These are phyloP conservation scores for Solanum stenotomum DNA, from an alignment of 257 asterid genomes.

Conservation along the genomic window DNA sequence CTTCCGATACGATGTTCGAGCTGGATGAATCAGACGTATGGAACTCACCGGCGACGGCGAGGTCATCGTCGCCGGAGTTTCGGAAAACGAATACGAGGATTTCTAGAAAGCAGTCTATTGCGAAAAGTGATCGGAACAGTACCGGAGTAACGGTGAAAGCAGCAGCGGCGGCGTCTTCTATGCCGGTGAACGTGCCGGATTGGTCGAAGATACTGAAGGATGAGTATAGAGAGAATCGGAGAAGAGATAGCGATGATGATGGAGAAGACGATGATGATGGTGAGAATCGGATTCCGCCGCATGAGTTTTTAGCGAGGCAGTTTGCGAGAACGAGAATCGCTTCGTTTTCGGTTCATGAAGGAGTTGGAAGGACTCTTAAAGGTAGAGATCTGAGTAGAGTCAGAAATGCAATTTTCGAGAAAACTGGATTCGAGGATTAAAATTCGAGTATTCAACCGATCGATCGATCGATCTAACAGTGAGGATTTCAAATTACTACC, in stretches of 20 bases:
- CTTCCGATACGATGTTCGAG: conserved; percentile 39
- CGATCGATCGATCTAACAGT: neutral
- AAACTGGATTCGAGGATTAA: conserved; percentile 69
- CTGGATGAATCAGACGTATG: conserved; percentile 85
- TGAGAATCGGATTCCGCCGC: conserved; percentile 73
- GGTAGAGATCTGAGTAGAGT: conserved; percentile 84
- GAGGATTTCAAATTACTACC: neutral
- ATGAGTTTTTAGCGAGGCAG: conserved; percentile 52
- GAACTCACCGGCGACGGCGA: conserved; percentile 23
- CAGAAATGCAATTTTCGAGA: conserved; percentile 74
- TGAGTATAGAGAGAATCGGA: conserved; percentile 53
- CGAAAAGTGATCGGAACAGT: conserved; percentile 3
- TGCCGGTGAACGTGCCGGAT: conserved; percentile 94
- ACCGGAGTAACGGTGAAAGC: neutral
- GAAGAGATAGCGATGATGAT: conserved; percentile 31
- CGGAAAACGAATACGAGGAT: conserved; percentile 23
- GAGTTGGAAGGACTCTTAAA: conserved; percentile 70
- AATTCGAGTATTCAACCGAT: neutral
- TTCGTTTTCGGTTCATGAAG: conserved; percentile 73
- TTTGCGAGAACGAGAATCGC: conserved; percentile 49
- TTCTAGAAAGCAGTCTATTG: conserved; percentile 27
- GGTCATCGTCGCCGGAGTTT: conserved; percentile 52
- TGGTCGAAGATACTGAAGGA: conserved; percentile 92
- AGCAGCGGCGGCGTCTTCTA: conserved; percentile 37
- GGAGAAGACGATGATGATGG: conserved; percentile 30